Percentiles rank a stretch among this genome's conserved stretches.
These are phyloP conservation scores for Penicillium goetzii DNA, from an alignment of 495 filamentous ascomycete species.

Conservation along the genomic window DNA sequence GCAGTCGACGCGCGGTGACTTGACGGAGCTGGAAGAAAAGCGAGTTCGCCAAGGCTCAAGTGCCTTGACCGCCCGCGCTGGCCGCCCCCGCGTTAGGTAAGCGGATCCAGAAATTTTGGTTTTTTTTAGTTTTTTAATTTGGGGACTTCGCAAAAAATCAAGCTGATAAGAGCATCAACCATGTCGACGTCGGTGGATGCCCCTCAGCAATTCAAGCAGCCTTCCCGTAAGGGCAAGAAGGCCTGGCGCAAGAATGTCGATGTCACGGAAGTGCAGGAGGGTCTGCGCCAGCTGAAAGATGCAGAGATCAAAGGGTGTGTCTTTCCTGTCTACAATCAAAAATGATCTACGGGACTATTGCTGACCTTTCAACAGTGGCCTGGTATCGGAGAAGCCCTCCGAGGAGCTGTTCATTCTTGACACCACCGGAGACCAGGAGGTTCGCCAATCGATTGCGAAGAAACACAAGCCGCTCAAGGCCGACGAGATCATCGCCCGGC, in stretches of 20 bases:
- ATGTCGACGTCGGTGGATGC: slow-evolving; percentile 48
- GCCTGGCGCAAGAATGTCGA: slow-evolving; percentile 99
- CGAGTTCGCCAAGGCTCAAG: slow-evolving; percentile 22
- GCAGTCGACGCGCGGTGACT: slow-evolving; percentile 27
- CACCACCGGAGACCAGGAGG: slow-evolving; percentile 63
- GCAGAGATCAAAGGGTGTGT: slow-evolving; percentile 86
- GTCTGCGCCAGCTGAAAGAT: slow-evolving; percentile 80
- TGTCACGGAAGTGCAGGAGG: slow-evolving; percentile 78
- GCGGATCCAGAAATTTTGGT: slow-evolving; percentile 41
- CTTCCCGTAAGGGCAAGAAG: slow-evolving; percentile 95
- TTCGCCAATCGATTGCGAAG: slow-evolving; percentile 65
- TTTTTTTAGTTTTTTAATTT: slow-evolving; percentile 24
- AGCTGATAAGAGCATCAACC: slow-evolving; percentile 34
- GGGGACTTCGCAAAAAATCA: slow-evolving; percentile 28
- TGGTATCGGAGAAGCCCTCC: slow-evolving; percentile 77
- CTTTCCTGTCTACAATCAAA: background rate
- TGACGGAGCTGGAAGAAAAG: slow-evolving; percentile 30
- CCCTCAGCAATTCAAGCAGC: slow-evolving; percentile 71
- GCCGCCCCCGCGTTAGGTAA: slow-evolving; percentile 44
- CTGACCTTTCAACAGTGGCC: slow-evolving; percentile 60
- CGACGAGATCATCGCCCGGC: slow-evolving; percentile 86
- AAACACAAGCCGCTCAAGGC: slow-evolving; percentile 75
- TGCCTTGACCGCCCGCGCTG: slow-evolving; percentile 28
- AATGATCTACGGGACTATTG: background rate
- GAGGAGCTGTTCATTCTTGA: slow-evolving; percentile 84